A percentile compares a stretch with the other conserved stretches of the same genome.
These are phyloP conservation scores for Fusarium penzigii DNA, from an alignment of 2,329 filamentous ascomycete species.

Conservation along the genomic window DNA sequence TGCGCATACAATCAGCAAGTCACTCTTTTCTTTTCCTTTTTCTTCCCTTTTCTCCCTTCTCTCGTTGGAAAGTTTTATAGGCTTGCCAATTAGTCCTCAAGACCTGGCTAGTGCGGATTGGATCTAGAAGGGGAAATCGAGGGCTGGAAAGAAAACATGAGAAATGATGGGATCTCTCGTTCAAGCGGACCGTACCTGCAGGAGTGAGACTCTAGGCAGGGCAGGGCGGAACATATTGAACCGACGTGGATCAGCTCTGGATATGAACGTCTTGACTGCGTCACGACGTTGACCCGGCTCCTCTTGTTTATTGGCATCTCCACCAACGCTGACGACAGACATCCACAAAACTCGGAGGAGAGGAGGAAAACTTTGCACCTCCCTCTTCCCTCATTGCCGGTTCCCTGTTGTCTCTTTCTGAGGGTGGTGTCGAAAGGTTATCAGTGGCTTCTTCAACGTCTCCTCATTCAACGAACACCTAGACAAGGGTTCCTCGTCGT, in stretches of 20 bases:
- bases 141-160: not conserved
- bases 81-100: too few relatives aligned
- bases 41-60: too few relatives aligned
- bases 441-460: not conserved
- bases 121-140: not conserved
- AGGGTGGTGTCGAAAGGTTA: not conserved
- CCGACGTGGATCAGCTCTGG: not conserved
- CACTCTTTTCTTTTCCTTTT: too few relatives aligned
- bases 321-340: not conserved
- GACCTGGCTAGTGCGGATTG: not conserved
- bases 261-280: not conserved
- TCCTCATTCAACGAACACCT: not conserved
- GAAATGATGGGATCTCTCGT: not conserved
- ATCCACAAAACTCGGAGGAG: not conserved
- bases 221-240: not conserved
- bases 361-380: not conserved
- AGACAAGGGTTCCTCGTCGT: not conserved
- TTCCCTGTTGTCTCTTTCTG: not conserved
- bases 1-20: too few relatives aligned
- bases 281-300: not conserved
- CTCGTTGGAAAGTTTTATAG: too few relatives aligned
- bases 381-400: not conserved
- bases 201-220: not conserved
- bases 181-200: not conserved
- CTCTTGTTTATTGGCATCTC: not conserved